Conservation (phyloP, 1,139 yeast genomes). For the Blastobotrys buckinghamii region DNA sequence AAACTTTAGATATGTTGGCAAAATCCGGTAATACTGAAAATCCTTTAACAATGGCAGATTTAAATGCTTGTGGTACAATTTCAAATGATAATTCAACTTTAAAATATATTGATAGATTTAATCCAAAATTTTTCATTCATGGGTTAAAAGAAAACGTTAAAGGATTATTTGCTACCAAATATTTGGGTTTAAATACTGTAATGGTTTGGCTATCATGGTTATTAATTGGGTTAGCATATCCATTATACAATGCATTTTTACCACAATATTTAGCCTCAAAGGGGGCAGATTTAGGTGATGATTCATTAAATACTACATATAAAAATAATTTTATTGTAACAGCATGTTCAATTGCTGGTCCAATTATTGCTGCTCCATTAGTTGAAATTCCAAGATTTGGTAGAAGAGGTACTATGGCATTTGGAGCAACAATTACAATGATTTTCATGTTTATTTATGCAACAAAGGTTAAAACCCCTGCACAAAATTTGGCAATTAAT, state of each 20-base stretch:
- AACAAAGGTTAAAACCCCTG: constrained; percentile 46
- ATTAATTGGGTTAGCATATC: constrained; percentile 48
- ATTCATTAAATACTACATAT: constrained; percentile 41
- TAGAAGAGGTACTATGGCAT: constrained; percentile 53
- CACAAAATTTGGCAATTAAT: constrained; percentile 48
- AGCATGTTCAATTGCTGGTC: constrained; percentile 50
- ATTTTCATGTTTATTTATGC: constrained; percentile 50
- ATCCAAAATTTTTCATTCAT: constrained; percentile 15
- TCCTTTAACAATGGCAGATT: constrained; percentile 36
- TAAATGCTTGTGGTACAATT: constrained; percentile 37
- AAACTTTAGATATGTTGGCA: constrained; percentile 23
- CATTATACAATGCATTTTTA: constrained; percentile 47
- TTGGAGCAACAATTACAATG: constrained; percentile 53
- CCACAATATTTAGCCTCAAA: constrained; percentile 44
- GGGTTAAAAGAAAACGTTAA: constrained; percentile 18
- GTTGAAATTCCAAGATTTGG: constrained; percentile 30
- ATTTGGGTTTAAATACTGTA: constrained; percentile 38
- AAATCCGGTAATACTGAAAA: constrained; percentile 19
- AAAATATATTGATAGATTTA: constrained; percentile 13
- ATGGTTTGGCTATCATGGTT: constrained; percentile 45
- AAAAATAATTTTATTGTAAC: constrained; percentile 49
- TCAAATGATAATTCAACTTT: constrained; percentile 14
- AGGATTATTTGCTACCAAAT: constrained; percentile 38
- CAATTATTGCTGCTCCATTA: constrained; percentile 44
- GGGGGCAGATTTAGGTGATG: constrained; percentile 41